phyloP scores from a whole-genome alignment of 2,329 filamentous ascomycete species.

The Nigrospora sphaerica region DNA sequence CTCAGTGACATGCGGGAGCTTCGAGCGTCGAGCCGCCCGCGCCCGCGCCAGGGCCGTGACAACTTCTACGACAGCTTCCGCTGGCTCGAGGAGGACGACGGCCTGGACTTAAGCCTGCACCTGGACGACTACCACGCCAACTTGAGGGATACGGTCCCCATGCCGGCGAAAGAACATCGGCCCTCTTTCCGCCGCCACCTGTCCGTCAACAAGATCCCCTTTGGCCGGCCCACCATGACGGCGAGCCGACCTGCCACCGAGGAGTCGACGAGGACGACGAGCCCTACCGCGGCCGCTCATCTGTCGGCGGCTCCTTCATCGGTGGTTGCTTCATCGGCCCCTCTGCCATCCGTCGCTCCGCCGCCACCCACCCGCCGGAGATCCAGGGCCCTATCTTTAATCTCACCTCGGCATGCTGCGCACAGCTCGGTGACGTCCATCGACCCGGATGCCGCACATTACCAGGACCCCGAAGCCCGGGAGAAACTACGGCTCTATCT shows the following conservation, averaged over 20 bases:
- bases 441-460: conserved; percentile 71
- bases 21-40: conserved; percentile 9
- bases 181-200: conserved; percentile 64
- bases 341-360: conserved; percentile 16
- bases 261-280: conserved; percentile 15
- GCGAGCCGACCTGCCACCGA: conserved; percentile 39
- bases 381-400: conserved; percentile 49
- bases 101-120: conserved; percentile 59
- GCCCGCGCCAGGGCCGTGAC: conserved; percentile 33
- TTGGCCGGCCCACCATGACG: conserved; percentile 47
- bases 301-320: too few relatives aligned
- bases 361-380: conserved; percentile 36
- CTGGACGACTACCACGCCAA: conserved; percentile 66
- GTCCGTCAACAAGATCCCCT: conserved; percentile 61
- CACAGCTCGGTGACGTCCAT: conserved; percentile 44
- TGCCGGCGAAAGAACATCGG: conserved; percentile 36
- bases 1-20: conserved; percentile 9
- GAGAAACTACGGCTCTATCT: conserved; percentile 81
- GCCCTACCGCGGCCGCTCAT: too few relatives aligned
- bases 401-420: conserved; percentile 38
- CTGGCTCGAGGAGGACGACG: conserved; percentile 67
- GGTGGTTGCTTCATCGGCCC: not conserved
- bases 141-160: conserved; percentile 42
- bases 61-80: conserved; percentile 61
- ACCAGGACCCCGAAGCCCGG: conserved; percentile 83